Base-by-base conservation (phyloP, 805 yeast species). In the Yarrowia sp. region DNA sequence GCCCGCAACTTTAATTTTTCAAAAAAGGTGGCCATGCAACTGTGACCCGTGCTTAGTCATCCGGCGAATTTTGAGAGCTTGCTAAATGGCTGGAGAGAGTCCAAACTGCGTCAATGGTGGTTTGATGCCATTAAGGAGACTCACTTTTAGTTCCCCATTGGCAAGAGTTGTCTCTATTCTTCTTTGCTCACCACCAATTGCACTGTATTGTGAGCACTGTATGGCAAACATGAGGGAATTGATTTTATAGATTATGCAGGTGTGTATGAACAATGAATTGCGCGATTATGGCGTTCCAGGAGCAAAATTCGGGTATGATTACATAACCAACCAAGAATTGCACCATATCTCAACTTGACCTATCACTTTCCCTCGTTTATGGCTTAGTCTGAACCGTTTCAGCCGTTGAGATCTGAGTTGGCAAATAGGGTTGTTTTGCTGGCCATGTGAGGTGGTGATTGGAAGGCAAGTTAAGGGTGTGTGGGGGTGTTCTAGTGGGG, bases 1-100 rank as follows among this genome's bases (percentile, higher is more conserved):
- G 66, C 66, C 66, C 66, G 43, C 58, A 52, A 52, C 58, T 38
- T 52, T 52, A 53, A 53, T 5, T 36, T n/a, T 52, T 52, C 5
- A 10, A 11, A 14, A 36, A 35, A 11, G 12, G 22, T 16, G 12
- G 16, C 50, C 2, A 8, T 16, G 15, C n/a, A 10, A 5, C 5
- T 1, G 15, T n/a, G 19, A 11, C 19, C 3, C 36, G 42, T 19
- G 50, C 22, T 46, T 46, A 46, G 50, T 46, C 50, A 46, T 19
- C 40, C 40, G 40, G 12, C 12, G 12, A 11, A 38, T 38, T 38
- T 38, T 11, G 8, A 14, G 2, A 22, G 26, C 8, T 14, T 16
- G 49, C 1, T 45, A 16, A 26, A 26, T 5, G 7, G 32, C 7
- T 26, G 32, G 32, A 5, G 7, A 26, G 32, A 26, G 32, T 26